Evolutionary conservation across 2,329 filamentous ascomycete genomes (phyloP), one percentile per base, ranked within the genome.

Genomic region (Plenodomus lindquistii): DNA sequence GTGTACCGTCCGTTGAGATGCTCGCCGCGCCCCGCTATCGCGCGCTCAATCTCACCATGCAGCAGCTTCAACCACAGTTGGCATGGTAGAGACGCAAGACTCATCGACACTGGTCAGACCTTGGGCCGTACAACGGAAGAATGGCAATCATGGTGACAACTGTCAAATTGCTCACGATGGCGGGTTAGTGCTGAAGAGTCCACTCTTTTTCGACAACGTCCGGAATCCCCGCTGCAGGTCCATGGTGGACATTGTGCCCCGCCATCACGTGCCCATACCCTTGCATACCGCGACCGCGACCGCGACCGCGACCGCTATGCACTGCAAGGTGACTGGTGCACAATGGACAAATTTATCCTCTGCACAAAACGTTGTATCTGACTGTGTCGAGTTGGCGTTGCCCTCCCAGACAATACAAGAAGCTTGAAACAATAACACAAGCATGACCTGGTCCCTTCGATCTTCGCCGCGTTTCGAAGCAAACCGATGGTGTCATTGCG

Each of bases 11-110:
- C 43, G 43, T 48, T 47, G 37, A 52, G 37, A 47, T 44, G 40
- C 16, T 49, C 56, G 52, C 55, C 60, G 54, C 58, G 61, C 48
- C 44, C 58, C 51, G 57, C 59, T 56, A 55, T 54, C 52, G 48
- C 46, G 29, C 40, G 46, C 42, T 45, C 59, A 56, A 64, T 56
- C 48, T 54, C 52, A 54, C 18, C 40, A 44, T 54, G 57, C 59
- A 60, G 57, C 50, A 44, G 35, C 46, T 46, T 49, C 53, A 54
- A 43, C 60, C 59, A 37, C 50, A 54, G 45, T 52, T 35, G 60
- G 55, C 16, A 46, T 53, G 54, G 54, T 46, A 40, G 39, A 54
- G 39, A 55, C 27, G 11, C 11, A 31, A 15, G 27, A 7, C 11
- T 11, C 27, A 8, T 15, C 4, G 27, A 31, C 27, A 31, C 27